Conservation (phyloP, 2,329 filamentous ascomycete species). For the Epichloe elymi region DNA sequence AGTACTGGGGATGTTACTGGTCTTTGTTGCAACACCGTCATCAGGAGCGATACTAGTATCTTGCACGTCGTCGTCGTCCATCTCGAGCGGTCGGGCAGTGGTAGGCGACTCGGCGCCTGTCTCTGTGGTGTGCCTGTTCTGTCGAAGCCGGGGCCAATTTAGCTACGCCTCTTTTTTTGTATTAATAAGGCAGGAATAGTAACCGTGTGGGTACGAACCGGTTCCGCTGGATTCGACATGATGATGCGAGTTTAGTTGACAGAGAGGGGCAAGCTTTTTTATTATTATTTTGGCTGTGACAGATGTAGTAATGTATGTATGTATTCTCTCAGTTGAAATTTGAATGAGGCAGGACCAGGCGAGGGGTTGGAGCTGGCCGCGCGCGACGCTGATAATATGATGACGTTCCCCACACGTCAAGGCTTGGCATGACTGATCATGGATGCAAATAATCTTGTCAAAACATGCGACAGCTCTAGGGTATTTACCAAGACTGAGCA, state of each 20-base stretch:
- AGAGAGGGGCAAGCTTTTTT: not conserved
- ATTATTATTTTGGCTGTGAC: not conserved
- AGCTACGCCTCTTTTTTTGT: conserved; percentile 9
- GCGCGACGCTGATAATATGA: conserved; percentile 23
- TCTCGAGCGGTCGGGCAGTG: conserved; percentile 49
- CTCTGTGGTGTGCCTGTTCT: conserved; percentile 31
- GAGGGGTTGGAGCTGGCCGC: conserved; percentile 4
- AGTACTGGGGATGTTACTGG: not conserved
- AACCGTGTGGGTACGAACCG: conserved; percentile 24
- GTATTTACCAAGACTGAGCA: not conserved
- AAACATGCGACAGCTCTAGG: not conserved
- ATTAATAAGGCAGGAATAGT: not conserved
- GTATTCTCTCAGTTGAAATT: not conserved
- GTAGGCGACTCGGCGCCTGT: conserved; percentile 50
- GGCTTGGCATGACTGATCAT: not conserved
- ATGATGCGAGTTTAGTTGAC: conserved; percentile 8
- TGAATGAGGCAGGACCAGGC: not conserved
- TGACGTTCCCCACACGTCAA: conserved; percentile 24
- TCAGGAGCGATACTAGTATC: conserved; percentile 40
- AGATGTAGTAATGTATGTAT: not conserved
- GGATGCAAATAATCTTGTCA: not conserved
- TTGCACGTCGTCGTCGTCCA: conserved; percentile 58
- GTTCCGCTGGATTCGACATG: conserved; percentile 31
- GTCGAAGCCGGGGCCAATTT: conserved; percentile 9
- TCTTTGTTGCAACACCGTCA: conserved; percentile 20